Evolutionary conservation across 2,329 filamentous ascomycete species (phyloP).

Genomic region (Didymella lethalis): DNA sequence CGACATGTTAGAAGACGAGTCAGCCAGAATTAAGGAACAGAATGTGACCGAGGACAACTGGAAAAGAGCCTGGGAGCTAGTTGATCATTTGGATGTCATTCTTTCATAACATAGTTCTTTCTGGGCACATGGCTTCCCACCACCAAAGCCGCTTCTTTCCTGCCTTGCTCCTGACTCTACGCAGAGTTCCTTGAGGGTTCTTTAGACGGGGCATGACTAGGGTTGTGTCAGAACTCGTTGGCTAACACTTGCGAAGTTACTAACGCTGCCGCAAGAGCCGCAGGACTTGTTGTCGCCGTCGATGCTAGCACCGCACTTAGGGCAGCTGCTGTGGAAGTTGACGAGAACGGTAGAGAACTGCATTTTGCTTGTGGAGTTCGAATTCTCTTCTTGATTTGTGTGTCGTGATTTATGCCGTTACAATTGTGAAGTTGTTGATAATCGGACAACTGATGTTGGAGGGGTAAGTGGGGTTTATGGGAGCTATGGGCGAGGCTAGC

Average conservation of each 20-base stretch:
- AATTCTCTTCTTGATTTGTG: too few species aligned
- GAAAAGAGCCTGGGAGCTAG: neutral
- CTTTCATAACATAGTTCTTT: neutral
- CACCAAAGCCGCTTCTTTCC: neutral
- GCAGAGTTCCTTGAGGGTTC: neutral
- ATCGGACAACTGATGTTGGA: slow-evolving; percentile 23
- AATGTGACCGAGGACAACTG: neutral
- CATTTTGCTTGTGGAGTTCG: slow-evolving; percentile 29
- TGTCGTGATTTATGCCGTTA: neutral
- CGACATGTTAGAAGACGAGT: neutral
- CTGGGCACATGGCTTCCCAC: neutral
- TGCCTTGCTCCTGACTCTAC: neutral
- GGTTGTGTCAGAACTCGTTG: neutral
- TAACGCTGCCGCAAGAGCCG: slow-evolving; percentile 50
- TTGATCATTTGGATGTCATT: neutral
- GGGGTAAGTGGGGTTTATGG: slow-evolving; percentile 49
- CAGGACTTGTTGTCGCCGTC: slow-evolving; percentile 47
- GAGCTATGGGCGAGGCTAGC: slow-evolving; percentile 30
- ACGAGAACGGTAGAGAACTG: slow-evolving; percentile 39
- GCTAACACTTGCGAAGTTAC: slow-evolving; percentile 9
- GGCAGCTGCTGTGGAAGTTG: slow-evolving; percentile 47
- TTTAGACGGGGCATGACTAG: slow-evolving; percentile 19
- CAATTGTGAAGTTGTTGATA: slow-evolving; percentile 22
- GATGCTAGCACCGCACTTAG: slow-evolving; percentile 50
- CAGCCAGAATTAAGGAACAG: neutral